Percentiles rank a stretch among this genome's conserved stretches.
Evolutionary conservation across 2,329 filamentous ascomycete species (phyloP).

Genomic region (Epichloe baconii): DNA sequence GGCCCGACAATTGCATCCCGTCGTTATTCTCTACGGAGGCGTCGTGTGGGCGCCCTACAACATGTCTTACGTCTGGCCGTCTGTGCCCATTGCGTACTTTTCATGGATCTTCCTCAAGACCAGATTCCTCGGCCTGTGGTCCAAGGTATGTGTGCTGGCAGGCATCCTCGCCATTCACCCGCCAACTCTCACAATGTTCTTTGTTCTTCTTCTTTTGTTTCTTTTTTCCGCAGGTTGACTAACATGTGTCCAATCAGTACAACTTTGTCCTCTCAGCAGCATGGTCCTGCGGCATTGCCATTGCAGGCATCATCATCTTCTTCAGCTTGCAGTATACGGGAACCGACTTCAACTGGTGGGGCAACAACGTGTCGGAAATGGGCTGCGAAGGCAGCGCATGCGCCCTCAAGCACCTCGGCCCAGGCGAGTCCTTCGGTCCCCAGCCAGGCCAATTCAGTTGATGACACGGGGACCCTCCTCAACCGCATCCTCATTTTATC

Average conservation of each 20-base stretch:
- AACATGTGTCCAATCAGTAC: slow-evolving; percentile 21
- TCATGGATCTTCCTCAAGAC: slow-evolving; percentile 39
- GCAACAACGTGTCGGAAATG: slow-evolving; percentile 27
- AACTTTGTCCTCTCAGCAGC: slow-evolving; percentile 40
- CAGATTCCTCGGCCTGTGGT: slow-evolving; percentile 36
- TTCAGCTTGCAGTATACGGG: slow-evolving; percentile 35
- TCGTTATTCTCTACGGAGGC: slow-evolving; percentile 33
- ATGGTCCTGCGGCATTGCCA: slow-evolving; percentile 36
- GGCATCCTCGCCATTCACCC: fast-evolving
- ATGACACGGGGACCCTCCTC: neutral
- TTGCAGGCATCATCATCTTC: slow-evolving; percentile 39
- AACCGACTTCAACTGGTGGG: slow-evolving; percentile 34
- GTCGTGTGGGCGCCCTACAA: slow-evolving; percentile 36
- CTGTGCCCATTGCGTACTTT: slow-evolving; percentile 37
- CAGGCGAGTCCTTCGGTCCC: slow-evolving; percentile 27
- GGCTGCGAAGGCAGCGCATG: slow-evolving; percentile 31
- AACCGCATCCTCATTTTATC: neutral
- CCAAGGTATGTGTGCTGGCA: slow-evolving; percentile 25
- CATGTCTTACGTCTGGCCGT: slow-evolving; percentile 37
- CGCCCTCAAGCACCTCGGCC: slow-evolving; percentile 19
- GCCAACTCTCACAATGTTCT: too few relatives aligned
- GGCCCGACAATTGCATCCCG: slow-evolving; percentile 33
- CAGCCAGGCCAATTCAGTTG: slow-evolving; percentile 25
- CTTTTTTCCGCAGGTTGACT: neutral
- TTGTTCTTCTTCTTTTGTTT: neutral